phyloP scores from a whole-genome alignment of 305 asterid species.

The Fraxinus platypoda region DNA sequence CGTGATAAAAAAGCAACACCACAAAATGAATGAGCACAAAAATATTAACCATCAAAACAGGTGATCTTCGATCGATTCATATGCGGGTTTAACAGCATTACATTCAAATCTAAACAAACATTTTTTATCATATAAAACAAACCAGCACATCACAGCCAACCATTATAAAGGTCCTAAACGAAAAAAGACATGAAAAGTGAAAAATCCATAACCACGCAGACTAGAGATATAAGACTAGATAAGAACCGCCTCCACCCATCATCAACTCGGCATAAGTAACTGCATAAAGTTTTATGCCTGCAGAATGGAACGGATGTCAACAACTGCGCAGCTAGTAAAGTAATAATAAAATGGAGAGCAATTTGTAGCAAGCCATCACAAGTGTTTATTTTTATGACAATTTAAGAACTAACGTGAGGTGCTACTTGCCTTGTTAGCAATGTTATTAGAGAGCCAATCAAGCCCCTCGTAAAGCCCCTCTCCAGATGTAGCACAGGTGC shows the following conservation, averaged over 20 bases:
- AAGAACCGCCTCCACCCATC: constrained; percentile 41
- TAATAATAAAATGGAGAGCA: not conserved
- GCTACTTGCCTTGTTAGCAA: constrained; percentile 62
- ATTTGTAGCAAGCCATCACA: not conserved
- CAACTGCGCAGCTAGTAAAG: not conserved
- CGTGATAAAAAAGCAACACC: not conserved
- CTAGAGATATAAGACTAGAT: constrained; percentile 37
- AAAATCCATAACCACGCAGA: constrained; percentile 44
- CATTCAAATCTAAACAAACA: constrained; percentile 37
- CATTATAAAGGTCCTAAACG: constrained; percentile 39
- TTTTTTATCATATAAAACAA: constrained; percentile 32
- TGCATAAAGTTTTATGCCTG: constrained; percentile 39
- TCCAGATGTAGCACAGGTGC: constrained; percentile 76
- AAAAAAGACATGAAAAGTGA: constrained; percentile 23
- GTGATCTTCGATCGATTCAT: not conserved
- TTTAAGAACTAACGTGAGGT: not conserved
- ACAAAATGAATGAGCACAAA: not conserved
- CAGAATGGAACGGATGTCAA: not conserved
- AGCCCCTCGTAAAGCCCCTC: constrained; percentile 79
- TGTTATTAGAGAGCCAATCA: constrained; percentile 81
- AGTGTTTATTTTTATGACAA: not conserved
- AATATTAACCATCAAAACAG: not conserved
- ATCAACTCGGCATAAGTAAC: constrained; percentile 24
- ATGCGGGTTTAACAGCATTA: constrained; percentile 30
- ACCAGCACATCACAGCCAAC: constrained; percentile 21